Conservation (phyloP, 2,329 filamentous ascomycete species). For the Penicillium olsonii region DNA sequence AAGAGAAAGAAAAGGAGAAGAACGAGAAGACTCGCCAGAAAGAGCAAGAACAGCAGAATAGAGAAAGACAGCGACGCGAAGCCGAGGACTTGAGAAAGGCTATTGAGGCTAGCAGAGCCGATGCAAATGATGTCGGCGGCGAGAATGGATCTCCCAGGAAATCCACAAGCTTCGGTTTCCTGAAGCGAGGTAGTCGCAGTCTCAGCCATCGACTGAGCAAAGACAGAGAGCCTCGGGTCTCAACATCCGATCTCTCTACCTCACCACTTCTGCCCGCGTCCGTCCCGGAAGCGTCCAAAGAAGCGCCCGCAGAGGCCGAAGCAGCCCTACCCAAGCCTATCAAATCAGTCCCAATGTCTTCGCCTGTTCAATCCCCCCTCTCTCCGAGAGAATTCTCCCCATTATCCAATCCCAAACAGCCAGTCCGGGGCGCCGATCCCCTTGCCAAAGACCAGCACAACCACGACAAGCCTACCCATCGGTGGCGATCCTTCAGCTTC, state of each 20-base stretch:
- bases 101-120: constrained; percentile 66
- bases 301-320: constrained; percentile 6
- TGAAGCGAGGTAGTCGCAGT: constrained; percentile 73
- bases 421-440: constrained; percentile 17
- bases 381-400: constrained; percentile 15
- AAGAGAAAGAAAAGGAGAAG: constrained; percentile 52
- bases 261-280: constrained; percentile 15
- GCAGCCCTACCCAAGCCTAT: constrained; percentile 1
- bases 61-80: constrained; percentile 54
- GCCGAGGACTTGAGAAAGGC: constrained; percentile 64
- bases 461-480: constrained; percentile 18
- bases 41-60: constrained; percentile 52
- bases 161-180: constrained; percentile 59
- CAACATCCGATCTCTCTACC: constrained; percentile 26
- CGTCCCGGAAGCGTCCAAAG: constrained; percentile 20
- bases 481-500: constrained; percentile 28
- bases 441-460: constrained; percentile 13
- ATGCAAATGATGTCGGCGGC: constrained; percentile 54
- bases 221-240: constrained; percentile 39
- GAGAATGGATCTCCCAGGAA: constrained; percentile 43
- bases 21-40: constrained; percentile 59
- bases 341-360: not conserved
- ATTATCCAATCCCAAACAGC: constrained; percentile 19
- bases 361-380: constrained; percentile 9
- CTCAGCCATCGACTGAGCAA: constrained; percentile 68